Conservation (phyloP, 1,284 basidiomycete species). For the Puccinia coronata region DNA sequence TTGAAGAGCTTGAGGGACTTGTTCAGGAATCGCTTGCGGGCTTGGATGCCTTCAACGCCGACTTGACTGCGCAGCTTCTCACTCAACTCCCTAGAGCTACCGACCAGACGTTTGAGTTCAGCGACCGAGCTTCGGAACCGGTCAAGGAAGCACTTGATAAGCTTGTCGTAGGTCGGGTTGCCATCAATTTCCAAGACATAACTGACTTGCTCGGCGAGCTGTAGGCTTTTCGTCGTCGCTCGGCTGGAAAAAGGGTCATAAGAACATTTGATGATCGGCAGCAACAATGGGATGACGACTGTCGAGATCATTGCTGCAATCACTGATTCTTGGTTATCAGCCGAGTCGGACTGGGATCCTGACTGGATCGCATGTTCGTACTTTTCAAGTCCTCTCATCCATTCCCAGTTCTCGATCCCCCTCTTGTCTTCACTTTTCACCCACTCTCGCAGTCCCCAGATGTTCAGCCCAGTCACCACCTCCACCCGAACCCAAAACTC, state of each 20-base stretch:
- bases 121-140: constrained; percentile 15
- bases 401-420: constrained; percentile 48
- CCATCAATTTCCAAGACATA: constrained; percentile 42
- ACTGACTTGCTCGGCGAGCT: constrained; percentile 76
- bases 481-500: constrained; percentile 92
- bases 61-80: constrained; percentile 34
- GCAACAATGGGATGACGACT: constrained; percentile 74
- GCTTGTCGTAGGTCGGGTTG: constrained; percentile 38
- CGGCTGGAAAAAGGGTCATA: constrained; percentile 78
- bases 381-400: constrained; percentile 43
- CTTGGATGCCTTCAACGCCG: constrained; percentile 47
- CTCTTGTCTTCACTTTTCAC: constrained; percentile 33
- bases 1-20: constrained; percentile 39
- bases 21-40: constrained; percentile 39
- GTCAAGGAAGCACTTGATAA: constrained; percentile 33
- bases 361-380: constrained; percentile 32
- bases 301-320: constrained; percentile 83
- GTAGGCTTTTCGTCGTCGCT: constrained; percentile 68
- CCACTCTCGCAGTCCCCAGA: constrained; percentile 66
- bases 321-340: constrained; percentile 57
- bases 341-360: not conserved
- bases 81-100: constrained; percentile 23
- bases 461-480: constrained; percentile 76
- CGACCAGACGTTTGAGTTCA: constrained; percentile 38
- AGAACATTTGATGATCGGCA: constrained; percentile 70